A percentile compares a stretch with the other conserved stretches of the same genome.
Conservation (phyloP, 306 rosid species). For the Ceratonia siliqua region DNA sequence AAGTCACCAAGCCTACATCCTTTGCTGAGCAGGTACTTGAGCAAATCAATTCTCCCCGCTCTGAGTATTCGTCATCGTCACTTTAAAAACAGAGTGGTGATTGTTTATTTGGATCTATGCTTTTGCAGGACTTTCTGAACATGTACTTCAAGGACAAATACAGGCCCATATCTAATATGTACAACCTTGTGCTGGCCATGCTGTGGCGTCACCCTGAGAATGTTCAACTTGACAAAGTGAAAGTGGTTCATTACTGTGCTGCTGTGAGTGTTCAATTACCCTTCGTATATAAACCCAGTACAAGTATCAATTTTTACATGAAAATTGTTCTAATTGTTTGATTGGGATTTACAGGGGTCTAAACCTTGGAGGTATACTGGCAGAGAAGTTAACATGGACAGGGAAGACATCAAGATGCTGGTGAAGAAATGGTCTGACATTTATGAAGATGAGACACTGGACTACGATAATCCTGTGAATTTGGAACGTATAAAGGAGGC, state of each 20-base stretch:
- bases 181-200: slow-evolving; percentile 81
- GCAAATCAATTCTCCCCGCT: background rate
- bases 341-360: slow-evolving; percentile 54
- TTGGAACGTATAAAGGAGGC: slow-evolving; percentile 31
- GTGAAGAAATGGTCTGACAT: slow-evolving; percentile 87
- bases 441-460: slow-evolving; percentile 69
- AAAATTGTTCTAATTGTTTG: background rate
- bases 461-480: slow-evolving; percentile 36
- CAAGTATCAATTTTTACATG: background rate
- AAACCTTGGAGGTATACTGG: slow-evolving; percentile 95
- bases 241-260: slow-evolving; percentile 90
- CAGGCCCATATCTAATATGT: slow-evolving; percentile 53
- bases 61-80: too few species aligned
- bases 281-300: background rate
- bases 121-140: slow-evolving; percentile 69
- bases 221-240: slow-evolving; percentile 58
- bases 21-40: slow-evolving; percentile 76
- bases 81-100: background rate
- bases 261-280: slow-evolving; percentile 46
- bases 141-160: slow-evolving; percentile 62
- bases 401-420: slow-evolving; percentile 77
- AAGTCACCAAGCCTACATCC: slow-evolving; percentile 52
- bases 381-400: slow-evolving; percentile 71
- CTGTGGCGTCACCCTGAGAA: slow-evolving; percentile 89
- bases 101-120: background rate